A percentile compares a stretch with the other conserved stretches of the same genome.
These are phyloP conservation scores for Inga oerstediana DNA, from an alignment of 306 rosid species.

Conservation along the genomic window DNA sequence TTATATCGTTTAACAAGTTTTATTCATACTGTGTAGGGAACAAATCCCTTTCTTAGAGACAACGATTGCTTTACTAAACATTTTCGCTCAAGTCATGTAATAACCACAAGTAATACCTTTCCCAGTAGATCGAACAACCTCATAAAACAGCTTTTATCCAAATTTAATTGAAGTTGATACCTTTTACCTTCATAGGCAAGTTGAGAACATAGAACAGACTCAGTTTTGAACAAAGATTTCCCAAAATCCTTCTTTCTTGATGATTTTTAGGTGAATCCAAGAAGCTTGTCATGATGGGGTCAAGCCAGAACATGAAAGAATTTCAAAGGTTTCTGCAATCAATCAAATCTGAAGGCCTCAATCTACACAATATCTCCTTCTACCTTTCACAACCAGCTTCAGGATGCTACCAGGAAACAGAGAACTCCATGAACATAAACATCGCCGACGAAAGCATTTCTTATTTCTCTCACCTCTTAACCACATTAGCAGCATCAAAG, in stretches of 20 bases:
- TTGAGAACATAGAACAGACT: not conserved
- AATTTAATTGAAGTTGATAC: not conserved
- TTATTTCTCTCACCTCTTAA: constrained; percentile 56
- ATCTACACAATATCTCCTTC: constrained; percentile 74
- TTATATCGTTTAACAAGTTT: not conserved
- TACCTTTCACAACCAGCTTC: constrained; percentile 78
- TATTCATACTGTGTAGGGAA: not conserved
- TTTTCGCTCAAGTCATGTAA: not conserved
- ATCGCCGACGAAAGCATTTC: constrained; percentile 56
- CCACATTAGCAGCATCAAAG: constrained; percentile 45
- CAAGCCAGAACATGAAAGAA: constrained; percentile 58
- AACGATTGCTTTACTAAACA: not conserved
- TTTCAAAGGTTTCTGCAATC: constrained; percentile 64
- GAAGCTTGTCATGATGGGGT: constrained; percentile 55
- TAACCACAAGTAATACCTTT: not conserved
- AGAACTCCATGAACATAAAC: constrained; percentile 73
- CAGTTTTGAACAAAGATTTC: not conserved
- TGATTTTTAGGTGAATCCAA: not conserved
- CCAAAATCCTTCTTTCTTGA: not conserved
- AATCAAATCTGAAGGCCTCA: constrained; percentile 52
- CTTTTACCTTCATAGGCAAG: not conserved
- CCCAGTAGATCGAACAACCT: not conserved
- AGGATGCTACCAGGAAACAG: constrained; percentile 71
- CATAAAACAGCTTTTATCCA: not conserved
- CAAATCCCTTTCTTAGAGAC: not conserved